phyloP scores from a whole-genome alignment of 495 filamentous ascomycete genomes.

The Podospora pseudopauciseta region DNA sequence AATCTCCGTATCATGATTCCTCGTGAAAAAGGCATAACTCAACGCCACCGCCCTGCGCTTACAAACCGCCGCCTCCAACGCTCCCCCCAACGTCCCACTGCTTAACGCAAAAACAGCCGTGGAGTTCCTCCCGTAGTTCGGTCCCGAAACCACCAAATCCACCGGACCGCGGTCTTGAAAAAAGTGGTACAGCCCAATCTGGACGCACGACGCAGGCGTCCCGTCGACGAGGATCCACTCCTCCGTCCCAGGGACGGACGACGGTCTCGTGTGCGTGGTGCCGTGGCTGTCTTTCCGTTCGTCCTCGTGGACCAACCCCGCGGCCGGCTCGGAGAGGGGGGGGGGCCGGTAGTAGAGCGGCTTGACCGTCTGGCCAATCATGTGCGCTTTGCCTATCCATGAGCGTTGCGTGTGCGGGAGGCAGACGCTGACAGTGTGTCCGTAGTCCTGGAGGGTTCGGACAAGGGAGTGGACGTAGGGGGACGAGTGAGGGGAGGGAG shows the following conservation, averaged over 20 bases:
- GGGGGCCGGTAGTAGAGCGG: constrained; percentile 80
- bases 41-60: constrained; percentile 73
- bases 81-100: constrained; percentile 85
- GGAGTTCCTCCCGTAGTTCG: constrained; percentile 93
- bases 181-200: constrained; percentile 85
- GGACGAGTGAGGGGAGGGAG: constrained; percentile 83
- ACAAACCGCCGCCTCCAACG: constrained; percentile 88
- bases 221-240: constrained; percentile 93
- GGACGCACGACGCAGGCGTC: constrained; percentile 82
- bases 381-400: constrained; percentile 97
- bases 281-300: constrained; percentile 44
- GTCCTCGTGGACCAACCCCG: constrained; percentile 29
- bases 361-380: constrained; percentile 78
- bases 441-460: constrained; percentile 66
- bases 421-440: constrained; percentile 82
- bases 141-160: constrained; percentile 84
- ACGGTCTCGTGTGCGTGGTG: constrained; percentile 54
- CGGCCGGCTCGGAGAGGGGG: constrained; percentile 48
- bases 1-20: constrained; percentile 72
- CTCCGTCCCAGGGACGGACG: constrained; percentile 57
- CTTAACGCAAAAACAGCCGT: constrained; percentile 89
- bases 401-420: constrained; percentile 88
- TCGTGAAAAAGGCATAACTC: constrained; percentile 79
- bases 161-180: constrained; percentile 74
- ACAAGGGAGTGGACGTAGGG: constrained; percentile 91